These are phyloP conservation scores for Podaxis pistillaris DNA, from an alignment of 768 basidiomycete genomes.

Conservation along the genomic window DNA sequence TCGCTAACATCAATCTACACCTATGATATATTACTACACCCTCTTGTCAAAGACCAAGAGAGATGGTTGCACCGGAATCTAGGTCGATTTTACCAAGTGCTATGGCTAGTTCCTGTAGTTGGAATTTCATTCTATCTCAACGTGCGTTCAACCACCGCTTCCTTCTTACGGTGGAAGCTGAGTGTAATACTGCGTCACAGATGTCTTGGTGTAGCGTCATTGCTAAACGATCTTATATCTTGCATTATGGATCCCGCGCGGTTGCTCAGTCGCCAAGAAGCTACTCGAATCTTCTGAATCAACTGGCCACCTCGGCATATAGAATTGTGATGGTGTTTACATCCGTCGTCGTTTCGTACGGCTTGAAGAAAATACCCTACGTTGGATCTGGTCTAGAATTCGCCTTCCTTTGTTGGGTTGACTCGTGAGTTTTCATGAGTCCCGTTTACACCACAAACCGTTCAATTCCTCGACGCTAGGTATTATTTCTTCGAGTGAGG, in stretches of 20 bases:
- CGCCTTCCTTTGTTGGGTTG: slow-evolving; percentile 80
- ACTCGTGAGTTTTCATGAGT: slow-evolving; percentile 60
- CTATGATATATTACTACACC: slow-evolving; percentile 72
- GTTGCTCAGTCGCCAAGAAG: slow-evolving; percentile 51
- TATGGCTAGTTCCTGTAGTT: slow-evolving; percentile 81
- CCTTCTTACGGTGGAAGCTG: neutral
- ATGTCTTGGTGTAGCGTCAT: slow-evolving; percentile 76
- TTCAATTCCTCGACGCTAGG: slow-evolving; percentile 33
- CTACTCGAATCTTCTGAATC: slow-evolving; percentile 69
- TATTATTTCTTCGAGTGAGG: slow-evolving; percentile 90
- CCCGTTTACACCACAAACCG: neutral
- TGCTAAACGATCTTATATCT: slow-evolving; percentile 68
- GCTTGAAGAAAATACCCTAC: slow-evolving; percentile 60
- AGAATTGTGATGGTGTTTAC: slow-evolving; percentile 80
- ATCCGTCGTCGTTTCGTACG: slow-evolving; percentile 66
- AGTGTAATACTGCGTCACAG: slow-evolving; percentile 34
- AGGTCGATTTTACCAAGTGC: slow-evolving; percentile 70
- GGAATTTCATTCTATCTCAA: slow-evolving; percentile 80
- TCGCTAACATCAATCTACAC: slow-evolving; percentile 72
- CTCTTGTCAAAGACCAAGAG: slow-evolving; percentile 59
- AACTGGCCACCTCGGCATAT: slow-evolving; percentile 79
- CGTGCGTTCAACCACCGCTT: slow-evolving; percentile 41
- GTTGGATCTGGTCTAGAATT: slow-evolving; percentile 63
- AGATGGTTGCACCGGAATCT: slow-evolving; percentile 72
- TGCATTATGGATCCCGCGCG: slow-evolving; percentile 68